phyloP scores from a whole-genome alignment of 768 basidiomycete species.

The Boletus sp. region DNA sequence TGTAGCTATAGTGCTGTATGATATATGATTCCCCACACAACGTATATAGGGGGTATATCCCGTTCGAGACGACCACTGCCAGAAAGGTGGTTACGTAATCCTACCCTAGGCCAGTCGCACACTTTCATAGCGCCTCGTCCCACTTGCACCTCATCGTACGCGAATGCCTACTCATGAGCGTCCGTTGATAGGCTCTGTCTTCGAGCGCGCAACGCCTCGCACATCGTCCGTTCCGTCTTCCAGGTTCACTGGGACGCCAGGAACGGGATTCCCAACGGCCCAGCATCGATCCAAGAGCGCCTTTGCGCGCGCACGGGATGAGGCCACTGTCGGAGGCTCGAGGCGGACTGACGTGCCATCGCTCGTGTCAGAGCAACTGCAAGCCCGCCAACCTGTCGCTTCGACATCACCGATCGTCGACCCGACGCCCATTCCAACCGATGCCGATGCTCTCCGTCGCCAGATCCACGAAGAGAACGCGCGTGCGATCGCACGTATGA shows the following conservation, averaged over 20 bases:
- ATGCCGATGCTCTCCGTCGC: slow-evolving; percentile 45
- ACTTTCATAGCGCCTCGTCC: background rate
- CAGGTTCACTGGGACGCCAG: slow-evolving; percentile 17
- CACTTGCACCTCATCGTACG: background rate
- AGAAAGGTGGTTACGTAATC: slow-evolving; percentile 10
- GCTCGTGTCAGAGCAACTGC: slow-evolving; percentile 26
- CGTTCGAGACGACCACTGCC: background rate
- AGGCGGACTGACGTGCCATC: slow-evolving; percentile 15
- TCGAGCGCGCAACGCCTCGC: slow-evolving; percentile 38
- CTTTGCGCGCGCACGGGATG: slow-evolving; percentile 50
- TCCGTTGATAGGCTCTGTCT: slow-evolving; percentile 42
- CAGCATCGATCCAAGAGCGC: slow-evolving; percentile 64
- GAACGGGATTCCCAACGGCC: slow-evolving; percentile 59
- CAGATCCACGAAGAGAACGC: slow-evolving; percentile 69
- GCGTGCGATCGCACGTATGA: slow-evolving; percentile 61
- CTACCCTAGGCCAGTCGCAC: background rate
- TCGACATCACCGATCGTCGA: background rate
- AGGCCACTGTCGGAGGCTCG: slow-evolving; percentile 20
- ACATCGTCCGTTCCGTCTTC: slow-evolving; percentile 23
- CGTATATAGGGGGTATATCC: background rate
- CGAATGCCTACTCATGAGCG: slow-evolving; percentile 25
- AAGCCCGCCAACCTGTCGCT: background rate
- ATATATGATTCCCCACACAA: background rate
- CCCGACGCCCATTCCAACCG: slow-evolving; percentile 17
- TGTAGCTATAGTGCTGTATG: background rate